Evolutionary conservation across 306 rosid genomes (phyloP), one percentile per base, ranked within the genome.

Genomic region (Gastrolobium villosum): DNA sequence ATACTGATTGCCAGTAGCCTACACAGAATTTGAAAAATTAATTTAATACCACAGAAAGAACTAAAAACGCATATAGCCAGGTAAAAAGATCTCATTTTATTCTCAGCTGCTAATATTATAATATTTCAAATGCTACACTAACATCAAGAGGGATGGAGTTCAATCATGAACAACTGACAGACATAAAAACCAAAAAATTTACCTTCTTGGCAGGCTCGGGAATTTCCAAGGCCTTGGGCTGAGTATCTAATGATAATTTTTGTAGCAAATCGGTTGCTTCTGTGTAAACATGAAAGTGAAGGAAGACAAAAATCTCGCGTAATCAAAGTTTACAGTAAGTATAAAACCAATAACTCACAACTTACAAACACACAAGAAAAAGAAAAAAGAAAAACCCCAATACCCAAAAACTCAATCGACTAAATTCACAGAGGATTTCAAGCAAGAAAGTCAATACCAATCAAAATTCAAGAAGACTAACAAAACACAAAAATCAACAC

Each of bases 231-330:
- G 93, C 68, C 89, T 93, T 96, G 4, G 97, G 56, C 79, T 96
- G 90, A 65, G 98, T 57, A 31, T 91, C 99, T 57, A 95, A 36
- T 0, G 99, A 59, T 84, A 95, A 75, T 87, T 91, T 96, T 90
- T 95, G 98, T 1, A 93, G 78, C 90, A 96, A 91, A 79, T 96
- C 99, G 79, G 91, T 78, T 55, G 99, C 84, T 86, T 93, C 98
- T 95, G 81, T 80, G 43, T 37, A 75, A 66, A 65, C 39, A 44
- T 15, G 10, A 63, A 50, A 88, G 92, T 66, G 75, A 95, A 96
- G 98, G 94, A 80, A 74, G 0, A 81, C 85, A 70, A 36, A 30
- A 74, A 10, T 1, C 20, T 57, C 2, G 2, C 10, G 59, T 52
- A 84, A 34, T 63, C 26, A 11, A 79, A 28, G 7, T 44, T 68